Evolutionary conservation across 192 early-diverging fungal species (phyloP).

Genomic region (Umbelopsis sp.): DNA sequence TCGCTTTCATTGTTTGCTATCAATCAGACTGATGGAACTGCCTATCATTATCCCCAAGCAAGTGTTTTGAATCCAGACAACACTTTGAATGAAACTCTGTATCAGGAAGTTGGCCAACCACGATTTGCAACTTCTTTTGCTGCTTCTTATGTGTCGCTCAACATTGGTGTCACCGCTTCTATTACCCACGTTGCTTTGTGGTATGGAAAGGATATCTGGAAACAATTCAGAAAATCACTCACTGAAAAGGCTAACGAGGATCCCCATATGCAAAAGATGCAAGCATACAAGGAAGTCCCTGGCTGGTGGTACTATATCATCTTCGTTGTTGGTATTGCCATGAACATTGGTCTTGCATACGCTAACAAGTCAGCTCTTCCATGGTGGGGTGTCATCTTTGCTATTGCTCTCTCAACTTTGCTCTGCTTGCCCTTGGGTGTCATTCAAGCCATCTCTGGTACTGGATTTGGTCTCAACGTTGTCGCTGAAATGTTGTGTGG

Average conservation of each 20-base stretch:
- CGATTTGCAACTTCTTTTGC: constrained; percentile 59
- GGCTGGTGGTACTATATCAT: constrained; percentile 71
- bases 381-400: constrained; percentile 43
- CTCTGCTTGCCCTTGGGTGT: constrained; percentile 58
- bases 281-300: constrained; percentile 68
- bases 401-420: constrained; percentile 40
- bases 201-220: constrained; percentile 66
- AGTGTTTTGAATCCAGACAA: constrained; percentile 49
- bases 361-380: constrained; percentile 34
- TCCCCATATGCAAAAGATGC: constrained; percentile 67
- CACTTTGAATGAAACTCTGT: constrained; percentile 47
- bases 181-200: constrained; percentile 63
- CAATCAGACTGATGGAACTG: constrained; percentile 47
- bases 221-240: constrained; percentile 46
- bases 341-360: constrained; percentile 45
- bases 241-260: constrained; percentile 41
- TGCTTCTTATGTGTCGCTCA: constrained; percentile 59
- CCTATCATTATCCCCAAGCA: constrained; percentile 31
- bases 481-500: constrained; percentile 67
- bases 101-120: constrained; percentile 50
- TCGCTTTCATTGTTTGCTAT: constrained; percentile 48
- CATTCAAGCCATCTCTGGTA: constrained; percentile 57
- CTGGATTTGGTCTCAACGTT: constrained; percentile 55
- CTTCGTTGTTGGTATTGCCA: constrained; percentile 50
- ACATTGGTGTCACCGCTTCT: constrained; percentile 63